Percentiles rank a stretch among this genome's conserved stretches.
phyloP scores from a whole-genome alignment of 306 rosid species.

The Ormosia emarginata region DNA sequence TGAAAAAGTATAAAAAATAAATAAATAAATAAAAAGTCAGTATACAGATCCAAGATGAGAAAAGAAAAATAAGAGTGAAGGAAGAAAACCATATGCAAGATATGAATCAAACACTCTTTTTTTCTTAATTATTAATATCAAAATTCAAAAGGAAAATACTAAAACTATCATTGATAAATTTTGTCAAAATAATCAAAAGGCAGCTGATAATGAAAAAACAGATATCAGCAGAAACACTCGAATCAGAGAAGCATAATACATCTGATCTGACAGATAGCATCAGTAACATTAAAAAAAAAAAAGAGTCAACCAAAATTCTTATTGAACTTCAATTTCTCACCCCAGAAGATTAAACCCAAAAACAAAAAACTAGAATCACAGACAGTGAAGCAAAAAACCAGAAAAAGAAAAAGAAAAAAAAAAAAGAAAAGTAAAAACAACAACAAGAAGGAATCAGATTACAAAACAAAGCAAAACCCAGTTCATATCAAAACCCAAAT shows the following conservation, averaged over 20 bases:
- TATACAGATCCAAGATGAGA: constrained; percentile 10
- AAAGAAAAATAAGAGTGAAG: not conserved
- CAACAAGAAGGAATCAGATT: not conserved
- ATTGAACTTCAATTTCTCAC: not conserved
- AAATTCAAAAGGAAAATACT: not conserved
- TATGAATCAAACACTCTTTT: not conserved
- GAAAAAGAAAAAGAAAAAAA: not conserved
- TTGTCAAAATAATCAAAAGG: not conserved
- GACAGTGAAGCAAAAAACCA: not conserved
- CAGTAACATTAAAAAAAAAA: not conserved
- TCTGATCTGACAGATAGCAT: not conserved
- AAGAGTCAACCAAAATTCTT: not conserved
- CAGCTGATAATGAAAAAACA: not conserved
- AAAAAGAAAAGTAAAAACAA: not conserved
- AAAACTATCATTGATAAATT: not conserved
- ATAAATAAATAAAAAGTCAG: not conserved
- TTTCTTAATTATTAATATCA: not conserved
- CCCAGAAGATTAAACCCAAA: not conserved
- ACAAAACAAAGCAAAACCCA: not conserved
- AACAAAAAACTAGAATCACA: not conserved
- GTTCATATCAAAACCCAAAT: not conserved
- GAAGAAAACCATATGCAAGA: not conserved
- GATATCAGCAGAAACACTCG: not conserved
- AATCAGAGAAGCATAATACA: constrained; percentile 6
- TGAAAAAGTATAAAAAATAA: not conserved